Percentiles rank a stretch among this genome's conserved stretches.
Conservation (phyloP, 179 eudicot species). For the Dionaea muscipula region DNA sequence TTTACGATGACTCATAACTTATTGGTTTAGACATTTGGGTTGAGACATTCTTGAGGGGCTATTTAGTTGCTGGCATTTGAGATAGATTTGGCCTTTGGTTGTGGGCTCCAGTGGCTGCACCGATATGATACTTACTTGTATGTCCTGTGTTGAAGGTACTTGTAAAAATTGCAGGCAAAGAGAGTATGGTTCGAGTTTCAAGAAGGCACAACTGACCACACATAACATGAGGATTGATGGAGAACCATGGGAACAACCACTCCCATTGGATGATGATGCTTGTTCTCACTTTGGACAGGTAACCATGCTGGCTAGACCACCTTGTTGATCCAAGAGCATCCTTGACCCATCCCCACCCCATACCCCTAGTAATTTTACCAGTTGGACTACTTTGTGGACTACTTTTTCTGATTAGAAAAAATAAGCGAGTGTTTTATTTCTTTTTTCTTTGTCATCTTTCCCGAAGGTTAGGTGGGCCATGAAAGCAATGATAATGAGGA, state of each 20-base stretch:
- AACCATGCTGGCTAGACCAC: slow-evolving; percentile 54
- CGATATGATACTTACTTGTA: too few relatives aligned
- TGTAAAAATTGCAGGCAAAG: slow-evolving; percentile 34
- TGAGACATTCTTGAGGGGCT: too few relatives aligned
- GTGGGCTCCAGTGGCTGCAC: too few relatives aligned
- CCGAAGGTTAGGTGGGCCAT: too few relatives aligned
- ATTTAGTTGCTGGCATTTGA: too few relatives aligned
- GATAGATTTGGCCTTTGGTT: too few relatives aligned
- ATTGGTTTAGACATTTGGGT: too few relatives aligned
- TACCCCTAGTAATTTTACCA: neutral
- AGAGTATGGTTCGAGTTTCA: slow-evolving; percentile 69
- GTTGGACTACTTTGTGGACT: too few relatives aligned
- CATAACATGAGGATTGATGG: slow-evolving; percentile 93
- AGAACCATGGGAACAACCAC: slow-evolving; percentile 95
- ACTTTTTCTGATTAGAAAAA: too few relatives aligned
- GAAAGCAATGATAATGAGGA: slow-evolving; percentile 11
- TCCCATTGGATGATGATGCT: slow-evolving; percentile 63
- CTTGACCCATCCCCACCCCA: slow-evolving; percentile 35
- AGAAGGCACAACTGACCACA: slow-evolving; percentile 62
- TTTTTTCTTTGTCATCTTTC: too few relatives aligned
- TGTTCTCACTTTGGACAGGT: slow-evolving; percentile 72
- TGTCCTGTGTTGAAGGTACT: neutral
- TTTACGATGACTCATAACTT: too few relatives aligned
- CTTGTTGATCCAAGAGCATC: slow-evolving; percentile 44
- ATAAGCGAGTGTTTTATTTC: too few relatives aligned